Evolutionary conservation across 768 basidiomycete genomes (phyloP).

Genomic region (Obba rivulosa): DNA sequence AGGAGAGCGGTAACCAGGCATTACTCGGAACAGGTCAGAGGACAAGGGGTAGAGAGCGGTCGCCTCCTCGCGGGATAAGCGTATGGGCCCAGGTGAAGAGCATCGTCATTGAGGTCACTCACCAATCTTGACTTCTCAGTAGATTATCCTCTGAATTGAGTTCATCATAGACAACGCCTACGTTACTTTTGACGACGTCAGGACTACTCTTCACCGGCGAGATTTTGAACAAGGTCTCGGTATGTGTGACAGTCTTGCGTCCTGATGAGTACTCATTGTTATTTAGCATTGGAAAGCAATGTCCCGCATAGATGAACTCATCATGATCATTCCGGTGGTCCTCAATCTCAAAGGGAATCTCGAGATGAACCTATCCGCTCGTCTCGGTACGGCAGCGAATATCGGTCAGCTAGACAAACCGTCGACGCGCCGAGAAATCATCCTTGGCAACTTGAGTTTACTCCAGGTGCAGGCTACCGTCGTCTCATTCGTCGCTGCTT

Average conservation of each 20-base stretch:
- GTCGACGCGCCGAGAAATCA: conserved; percentile 50
- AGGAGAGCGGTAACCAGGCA: conserved; percentile 38
- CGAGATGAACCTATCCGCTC: conserved; percentile 97
- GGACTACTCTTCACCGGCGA: conserved; percentile 90
- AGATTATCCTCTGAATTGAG: background rate
- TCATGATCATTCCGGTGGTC: conserved; percentile 93
- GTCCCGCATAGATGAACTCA: conserved; percentile 85
- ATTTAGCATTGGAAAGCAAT: conserved; percentile 83
- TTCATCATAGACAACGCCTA: conserved; percentile 68
- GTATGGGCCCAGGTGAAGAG: conserved; percentile 53
- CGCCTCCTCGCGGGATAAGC: conserved; percentile 8
- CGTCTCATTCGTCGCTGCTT: conserved; percentile 83
- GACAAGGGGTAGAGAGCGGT: conserved; percentile 22
- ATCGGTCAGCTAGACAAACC: conserved; percentile 86
- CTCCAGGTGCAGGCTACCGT: conserved; percentile 92
- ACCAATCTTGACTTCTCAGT: background rate
- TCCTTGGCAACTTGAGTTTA: conserved; percentile 78
- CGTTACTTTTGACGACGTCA: conserved; percentile 76
- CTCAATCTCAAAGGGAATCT: conserved; percentile 97
- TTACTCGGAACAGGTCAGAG: conserved; percentile 35
- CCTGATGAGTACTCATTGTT: background rate
- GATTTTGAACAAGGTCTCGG: conserved; percentile 81
- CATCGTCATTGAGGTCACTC: conserved; percentile 68
- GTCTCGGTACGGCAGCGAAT: conserved; percentile 92
- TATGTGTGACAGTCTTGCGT: conserved; percentile 23